Conservation (phyloP, 2,329 filamentous ascomycete genomes). For the Esteya vermicola region DNA sequence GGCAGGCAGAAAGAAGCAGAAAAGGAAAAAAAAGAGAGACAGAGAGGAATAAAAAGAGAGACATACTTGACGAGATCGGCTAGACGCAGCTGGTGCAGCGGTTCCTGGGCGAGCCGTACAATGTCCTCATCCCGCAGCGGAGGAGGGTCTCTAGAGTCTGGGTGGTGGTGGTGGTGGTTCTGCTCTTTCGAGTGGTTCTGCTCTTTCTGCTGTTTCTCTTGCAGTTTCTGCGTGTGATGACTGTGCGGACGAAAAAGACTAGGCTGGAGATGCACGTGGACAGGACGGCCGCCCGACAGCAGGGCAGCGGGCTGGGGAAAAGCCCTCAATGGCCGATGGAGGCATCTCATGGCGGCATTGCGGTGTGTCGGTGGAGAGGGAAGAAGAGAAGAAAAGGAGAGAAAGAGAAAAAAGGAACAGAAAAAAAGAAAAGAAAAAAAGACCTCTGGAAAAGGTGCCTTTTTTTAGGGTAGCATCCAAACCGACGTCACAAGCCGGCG, state of each 20-base stretch:
- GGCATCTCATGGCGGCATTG: slow-evolving; percentile 33
- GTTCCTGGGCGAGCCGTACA: slow-evolving; percentile 59
- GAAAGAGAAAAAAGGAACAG: background rate
- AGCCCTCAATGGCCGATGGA: slow-evolving; percentile 24
- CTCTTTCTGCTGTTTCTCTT: no score
- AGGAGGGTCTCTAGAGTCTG: background rate
- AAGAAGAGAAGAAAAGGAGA: background rate
- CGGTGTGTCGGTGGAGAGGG: background rate
- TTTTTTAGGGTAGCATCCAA: background rate
- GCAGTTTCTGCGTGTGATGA: no score
- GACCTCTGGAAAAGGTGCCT: no score
- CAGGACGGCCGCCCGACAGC: background rate
- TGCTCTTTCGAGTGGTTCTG: no score
- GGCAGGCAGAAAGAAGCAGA: no score
- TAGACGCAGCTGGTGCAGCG: slow-evolving; percentile 69
- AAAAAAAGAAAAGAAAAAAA: no score
- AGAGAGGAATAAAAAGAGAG: no score
- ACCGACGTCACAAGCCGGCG: background rate
- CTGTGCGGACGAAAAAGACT: background rate
- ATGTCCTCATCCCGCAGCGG: slow-evolving; percentile 56
- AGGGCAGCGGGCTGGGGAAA: slow-evolving; percentile 12
- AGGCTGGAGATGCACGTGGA: background rate
- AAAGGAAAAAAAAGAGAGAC: no score
- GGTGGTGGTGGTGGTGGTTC: background rate
- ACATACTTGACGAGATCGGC: slow-evolving; percentile 76